Evolutionary conservation across 352 stramenopile species (phyloP).

Genomic region (Phytopythium delawarense): DNA sequence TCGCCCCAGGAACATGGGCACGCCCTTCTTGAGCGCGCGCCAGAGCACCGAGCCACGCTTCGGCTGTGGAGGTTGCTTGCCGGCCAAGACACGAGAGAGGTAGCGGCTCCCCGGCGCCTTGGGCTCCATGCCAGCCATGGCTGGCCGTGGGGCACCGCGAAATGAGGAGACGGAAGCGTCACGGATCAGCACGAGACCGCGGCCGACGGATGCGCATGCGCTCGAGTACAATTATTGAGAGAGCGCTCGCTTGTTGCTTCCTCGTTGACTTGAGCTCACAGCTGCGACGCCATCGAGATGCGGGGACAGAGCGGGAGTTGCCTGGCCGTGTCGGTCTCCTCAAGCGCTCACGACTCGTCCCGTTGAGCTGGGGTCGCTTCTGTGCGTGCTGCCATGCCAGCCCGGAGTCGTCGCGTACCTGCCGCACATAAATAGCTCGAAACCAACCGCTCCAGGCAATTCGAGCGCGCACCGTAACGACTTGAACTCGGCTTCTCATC

Average conservation of each 20-base stretch:
- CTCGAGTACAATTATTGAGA: neutral
- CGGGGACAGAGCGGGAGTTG: neutral
- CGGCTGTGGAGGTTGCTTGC: neutral
- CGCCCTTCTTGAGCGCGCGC: slow-evolving; percentile 43
- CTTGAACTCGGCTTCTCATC: neutral
- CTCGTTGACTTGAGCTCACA: neutral
- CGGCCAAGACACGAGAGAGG: neutral
- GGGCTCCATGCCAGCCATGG: neutral
- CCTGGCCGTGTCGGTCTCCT: neutral
- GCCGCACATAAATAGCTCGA: neutral
- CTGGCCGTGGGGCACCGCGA: neutral
- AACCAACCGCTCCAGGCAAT: neutral
- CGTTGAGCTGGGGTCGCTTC: neutral
- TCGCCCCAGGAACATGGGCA: slow-evolving; percentile 41
- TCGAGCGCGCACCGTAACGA: neutral
- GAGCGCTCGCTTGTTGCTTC: neutral
- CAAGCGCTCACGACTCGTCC: neutral
- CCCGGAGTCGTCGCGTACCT: neutral
- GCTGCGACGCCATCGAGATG: neutral
- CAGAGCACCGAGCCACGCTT: slow-evolving; percentile 48
- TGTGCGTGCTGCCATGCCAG: neutral
- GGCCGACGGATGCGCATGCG: neutral
- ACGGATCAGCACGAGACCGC: neutral
- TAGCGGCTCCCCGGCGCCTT: slow-evolving; percentile 4
- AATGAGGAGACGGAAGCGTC: neutral